Base-by-base conservation (phyloP, 1,284 basidiomycete species). In the Trametes polyzona region DNA sequence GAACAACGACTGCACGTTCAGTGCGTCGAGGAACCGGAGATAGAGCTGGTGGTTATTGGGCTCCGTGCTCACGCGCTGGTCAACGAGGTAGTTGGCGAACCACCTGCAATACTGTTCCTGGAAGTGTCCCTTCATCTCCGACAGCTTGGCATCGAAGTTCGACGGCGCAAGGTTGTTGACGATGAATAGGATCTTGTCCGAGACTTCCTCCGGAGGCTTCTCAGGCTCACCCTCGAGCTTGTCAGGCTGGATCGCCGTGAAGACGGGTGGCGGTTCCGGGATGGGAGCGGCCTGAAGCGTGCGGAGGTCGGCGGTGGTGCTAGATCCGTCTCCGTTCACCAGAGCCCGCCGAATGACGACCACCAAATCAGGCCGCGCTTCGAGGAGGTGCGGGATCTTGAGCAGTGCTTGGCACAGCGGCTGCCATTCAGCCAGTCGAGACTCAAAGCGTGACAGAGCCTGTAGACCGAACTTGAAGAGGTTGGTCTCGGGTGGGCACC, bases 1-100 rank as follows among this genome's bases (percentile, higher is more conserved):
- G 67, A 81, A 82, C 29, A 98, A 76, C 36, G 70, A 67, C 52
- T 86, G 79, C 44, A 84, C 80, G 63, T 88, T 83, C 64, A 99
- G 75, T 1, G 88, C 86, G 56, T 98, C 93, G 55, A 99, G 78
- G 71, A 99, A 93, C 59, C 95, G 90, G 62, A 97, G 86, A 73
- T 99, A 99, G 29, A 99, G 85, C 42, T 87, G 84, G 67, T 99
- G 97, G 69, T 99, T 98, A 79, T 99, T 99, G 47, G 94, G 95
- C 75, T 99, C 97, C 57, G 93, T 92, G 74, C 90, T 92, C 73
- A 99, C 89, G 46, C 97, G 93, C 69, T 98, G 93, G 66, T 96
- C 92, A 24, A 99, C 95, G 41, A 99, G 83, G 74, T 99, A 99
- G 71, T 96, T 90, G 37, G 97, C 96, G 71, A 99, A 97, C 97